Evolutionary conservation across 306 rosid genomes (phyloP).

Genomic region (Sesbania bispinosa): DNA sequence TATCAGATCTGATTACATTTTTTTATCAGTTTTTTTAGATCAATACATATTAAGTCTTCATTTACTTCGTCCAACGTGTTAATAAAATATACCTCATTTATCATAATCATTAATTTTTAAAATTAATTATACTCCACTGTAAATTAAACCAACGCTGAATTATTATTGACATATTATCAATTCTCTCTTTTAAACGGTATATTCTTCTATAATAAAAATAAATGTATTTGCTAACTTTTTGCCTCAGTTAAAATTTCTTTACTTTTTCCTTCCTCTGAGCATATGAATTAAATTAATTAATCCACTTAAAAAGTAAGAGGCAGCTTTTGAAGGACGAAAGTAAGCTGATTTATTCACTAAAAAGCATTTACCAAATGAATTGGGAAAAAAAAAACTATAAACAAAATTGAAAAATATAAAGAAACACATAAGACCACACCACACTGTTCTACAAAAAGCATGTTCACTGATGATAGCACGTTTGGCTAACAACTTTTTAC

Average conservation of each 20-base stretch:
- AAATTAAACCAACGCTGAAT: too few relatives aligned
- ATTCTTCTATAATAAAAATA: too few relatives aligned
- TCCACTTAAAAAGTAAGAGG: not conserved
- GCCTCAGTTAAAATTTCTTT: not conserved
- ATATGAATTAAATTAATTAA: not conserved
- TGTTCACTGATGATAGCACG: constrained; percentile 10
- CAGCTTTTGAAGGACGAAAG: not conserved
- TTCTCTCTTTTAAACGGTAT: too few relatives aligned
- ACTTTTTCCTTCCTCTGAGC: not conserved
- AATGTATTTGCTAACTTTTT: not conserved
- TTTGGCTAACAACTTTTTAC: constrained; percentile 14
- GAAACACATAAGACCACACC: not conserved
- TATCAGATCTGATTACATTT: too few relatives aligned
- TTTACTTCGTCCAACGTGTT: too few relatives aligned
- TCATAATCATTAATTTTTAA: too few relatives aligned
- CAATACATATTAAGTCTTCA: too few relatives aligned
- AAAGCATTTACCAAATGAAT: not conserved
- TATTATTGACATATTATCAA: too few relatives aligned
- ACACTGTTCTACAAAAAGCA: constrained; percentile 5
- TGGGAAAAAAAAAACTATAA: not conserved
- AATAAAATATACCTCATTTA: too few relatives aligned
- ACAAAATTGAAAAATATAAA: not conserved
- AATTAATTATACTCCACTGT: too few relatives aligned
- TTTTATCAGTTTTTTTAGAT: too few relatives aligned
- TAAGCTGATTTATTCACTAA: not conserved